Conservation (phyloP, 2,329 filamentous ascomycete genomes). For the Hymenoscyphus scutula region DNA sequence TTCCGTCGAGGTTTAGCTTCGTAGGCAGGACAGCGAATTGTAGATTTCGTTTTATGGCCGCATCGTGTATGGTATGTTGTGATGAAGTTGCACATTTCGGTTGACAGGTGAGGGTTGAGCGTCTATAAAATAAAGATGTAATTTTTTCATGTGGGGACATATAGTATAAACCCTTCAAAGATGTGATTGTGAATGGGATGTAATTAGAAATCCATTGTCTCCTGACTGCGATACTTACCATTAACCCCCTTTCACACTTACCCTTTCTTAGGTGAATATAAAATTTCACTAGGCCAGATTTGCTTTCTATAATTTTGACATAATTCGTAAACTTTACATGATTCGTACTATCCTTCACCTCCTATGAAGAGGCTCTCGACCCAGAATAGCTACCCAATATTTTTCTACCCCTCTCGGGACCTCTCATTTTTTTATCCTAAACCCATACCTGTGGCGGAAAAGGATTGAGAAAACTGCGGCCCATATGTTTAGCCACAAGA, state of each 20-base stretch:
- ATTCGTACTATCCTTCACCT: too few relatives aligned
- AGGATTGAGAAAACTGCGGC: conserved; percentile 22
- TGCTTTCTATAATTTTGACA: too few relatives aligned
- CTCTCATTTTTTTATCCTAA: conserved; percentile 17
- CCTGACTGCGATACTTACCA: background rate
- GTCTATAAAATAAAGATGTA: background rate
- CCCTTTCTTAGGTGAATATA: too few relatives aligned
- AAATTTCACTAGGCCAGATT: too few relatives aligned
- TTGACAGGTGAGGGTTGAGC: background rate
- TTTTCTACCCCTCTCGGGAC: conserved; percentile 15
- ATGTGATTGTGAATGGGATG: background rate
- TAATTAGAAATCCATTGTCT: background rate
- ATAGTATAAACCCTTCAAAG: background rate
- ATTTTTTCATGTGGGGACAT: background rate
- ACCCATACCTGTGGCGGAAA: conserved; percentile 26
- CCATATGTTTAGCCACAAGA: conserved; percentile 26
- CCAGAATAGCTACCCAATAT: conserved; percentile 11
- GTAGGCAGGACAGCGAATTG: background rate
- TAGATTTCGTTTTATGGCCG: background rate
- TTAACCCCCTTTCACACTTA: too few relatives aligned
- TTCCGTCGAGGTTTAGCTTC: background rate
- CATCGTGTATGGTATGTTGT: conserved; percentile 1
- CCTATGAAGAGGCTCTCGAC: conserved; percentile 5
- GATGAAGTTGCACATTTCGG: conserved; percentile 4
- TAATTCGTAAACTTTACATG: too few relatives aligned